Evolutionary conservation across 192 early-diverging fungal species (phyloP).

Genomic region (Piromyces finnis): DNA sequence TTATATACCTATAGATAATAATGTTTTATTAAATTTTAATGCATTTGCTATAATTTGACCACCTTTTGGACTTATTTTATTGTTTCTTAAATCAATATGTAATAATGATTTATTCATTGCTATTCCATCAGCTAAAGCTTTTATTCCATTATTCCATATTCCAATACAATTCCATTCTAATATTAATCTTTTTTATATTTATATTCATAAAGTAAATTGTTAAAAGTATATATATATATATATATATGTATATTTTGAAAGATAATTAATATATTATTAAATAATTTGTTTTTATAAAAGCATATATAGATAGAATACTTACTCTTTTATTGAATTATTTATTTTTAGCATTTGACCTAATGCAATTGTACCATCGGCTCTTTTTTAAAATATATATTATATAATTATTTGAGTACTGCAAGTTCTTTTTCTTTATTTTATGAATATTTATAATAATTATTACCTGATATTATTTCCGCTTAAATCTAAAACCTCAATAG

Average conservation of each 20-base stretch:
- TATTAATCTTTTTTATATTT: slow-evolving; percentile 8
- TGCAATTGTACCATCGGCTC: slow-evolving; percentile 33
- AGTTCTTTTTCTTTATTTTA: too few relatives aligned
- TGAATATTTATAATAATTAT: too few relatives aligned
- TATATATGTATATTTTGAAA: too few relatives aligned
- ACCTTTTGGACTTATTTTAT: slow-evolving; percentile 28
- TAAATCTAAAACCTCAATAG: slow-evolving; percentile 18
- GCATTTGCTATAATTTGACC: slow-evolving; percentile 14
- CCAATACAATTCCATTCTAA: slow-evolving; percentile 47
- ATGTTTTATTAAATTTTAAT: slow-evolving; percentile 21
- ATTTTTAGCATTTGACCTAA: slow-evolving; percentile 33
- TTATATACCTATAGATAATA: slow-evolving; percentile 17
- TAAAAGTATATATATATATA: too few relatives aligned
- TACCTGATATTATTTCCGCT: slow-evolving; percentile 28
- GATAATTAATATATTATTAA: too few relatives aligned
- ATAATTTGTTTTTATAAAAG: too few relatives aligned
- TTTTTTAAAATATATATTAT: not conserved
- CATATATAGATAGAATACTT: too few relatives aligned
- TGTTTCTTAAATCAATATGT: slow-evolving; percentile 34
- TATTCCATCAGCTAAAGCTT: slow-evolving; percentile 26
- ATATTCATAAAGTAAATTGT: not conserved
- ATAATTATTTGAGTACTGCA: too few relatives aligned
- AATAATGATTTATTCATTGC: slow-evolving; percentile 23
- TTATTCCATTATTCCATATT: slow-evolving; percentile 31
- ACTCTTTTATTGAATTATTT: slow-evolving; percentile 20